Base-by-base conservation (phyloP, 2,329 filamentous ascomycete genomes). In the Alternaria sp. region DNA sequence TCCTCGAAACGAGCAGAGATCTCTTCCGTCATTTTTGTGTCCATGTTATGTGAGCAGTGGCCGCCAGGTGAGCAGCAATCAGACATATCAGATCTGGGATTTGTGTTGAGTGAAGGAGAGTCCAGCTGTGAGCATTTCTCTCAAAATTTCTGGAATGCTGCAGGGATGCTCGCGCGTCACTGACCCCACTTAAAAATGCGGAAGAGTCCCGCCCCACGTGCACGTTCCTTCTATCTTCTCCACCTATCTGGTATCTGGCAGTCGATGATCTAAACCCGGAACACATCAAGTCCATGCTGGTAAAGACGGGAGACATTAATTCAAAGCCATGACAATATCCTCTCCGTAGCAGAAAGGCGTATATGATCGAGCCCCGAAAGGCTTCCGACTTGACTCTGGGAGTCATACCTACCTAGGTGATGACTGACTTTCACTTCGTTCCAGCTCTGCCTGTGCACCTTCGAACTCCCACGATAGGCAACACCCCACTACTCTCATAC, bases 1-100 rank as follows among this genome's bases (percentile, higher is more conserved):
- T 94, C 87, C 80, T 93, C 90, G 80, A 92, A 94, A 5, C 69
- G 65, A 18, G 72, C 76, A 25, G 66, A 52, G 30, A 76, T 57
- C 62, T 76, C 72, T 57, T 77, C 74, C 2, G 67, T 56, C 11
- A 36, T 56, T 40, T 69, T 56, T 3, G 57, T 45, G 43, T 67
- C 65, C 73, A 78, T 78, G 20, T 59, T 71, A 52, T 36, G 25
- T 11, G 43, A 52, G 27, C 49, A 49, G 43, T 25, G 25, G 32
- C 57, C 44, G 30, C 18, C 28, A 30, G 43, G 44, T 20, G 40
- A 27, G 36, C 49, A 58, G 25, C 28, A 30, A 38, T 54, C 18
- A 28, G 46, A 34, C 54, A 44, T 45, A 36, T 50, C n/a, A 43
- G 43, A 28, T 50, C 38, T 45, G 43, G 43, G 22, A 43, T 6